Base-by-base conservation (phyloP, 1,139 yeast species). In the Suhomyces choctaworum region DNA sequence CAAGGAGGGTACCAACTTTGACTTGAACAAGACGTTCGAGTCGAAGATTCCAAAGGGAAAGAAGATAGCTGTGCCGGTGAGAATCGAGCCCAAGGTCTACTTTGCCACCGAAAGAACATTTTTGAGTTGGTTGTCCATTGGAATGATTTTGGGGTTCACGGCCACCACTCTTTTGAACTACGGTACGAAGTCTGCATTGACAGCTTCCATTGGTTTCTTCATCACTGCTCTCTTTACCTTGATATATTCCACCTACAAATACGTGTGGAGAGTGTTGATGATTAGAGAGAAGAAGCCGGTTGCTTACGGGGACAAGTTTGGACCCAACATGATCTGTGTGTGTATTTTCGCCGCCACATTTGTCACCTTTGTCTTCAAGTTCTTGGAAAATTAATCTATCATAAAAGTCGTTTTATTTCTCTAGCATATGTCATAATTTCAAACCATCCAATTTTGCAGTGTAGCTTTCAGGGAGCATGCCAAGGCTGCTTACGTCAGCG, bases 141-240 rank as follows among this genome's bases (percentile, higher is more conserved):
- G 85, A 4, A 72, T 84, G 71, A 67, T 83, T 29, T 67, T 84
- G 41, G 83, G 86, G 29, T 86, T 83, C 36, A 81, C 89, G 7
- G 86, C 89, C 1, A 80, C 82, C 12, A 67, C 89, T 1, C 67
- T 84, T 45, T 64, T 84, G 50, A 80, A 81, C 42, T 84, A 80
- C 56, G 92, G 94, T 50, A 76, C 79, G 40, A 64, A 66, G 33
- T 65, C 80, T 27, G 81, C 96, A 0, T 70, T 88, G 50, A 73
- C 87, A 29, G 95, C 97, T 0, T 82, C 96, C 1, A 73, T 88
- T 38, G 95, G 95, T n/a, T 92, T 92, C 63, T 89, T 86, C 63
- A 40, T 86, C 14, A 80, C 95, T 16, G 88, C 97, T 0, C 68
- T 88, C 25, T 65, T 78, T 42, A 82, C 94, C 9, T 76, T 90